Conservation (phyloP, 345 rosid species). For the Orychophragmus violaceus region DNA sequence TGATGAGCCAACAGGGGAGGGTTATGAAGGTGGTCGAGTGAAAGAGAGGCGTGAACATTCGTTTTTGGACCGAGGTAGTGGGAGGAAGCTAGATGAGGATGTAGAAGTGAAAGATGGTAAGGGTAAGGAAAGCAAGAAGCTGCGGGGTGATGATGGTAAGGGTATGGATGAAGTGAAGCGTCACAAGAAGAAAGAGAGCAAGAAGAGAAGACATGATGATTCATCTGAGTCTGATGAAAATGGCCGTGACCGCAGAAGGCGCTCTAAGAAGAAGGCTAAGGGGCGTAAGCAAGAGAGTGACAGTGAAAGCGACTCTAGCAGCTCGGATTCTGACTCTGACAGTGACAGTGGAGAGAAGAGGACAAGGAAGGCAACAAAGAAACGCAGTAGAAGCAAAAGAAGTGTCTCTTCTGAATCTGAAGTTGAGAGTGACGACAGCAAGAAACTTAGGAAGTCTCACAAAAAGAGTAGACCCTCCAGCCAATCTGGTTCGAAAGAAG, state of each 20-base stretch:
- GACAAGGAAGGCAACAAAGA: slow-evolving; percentile 32
- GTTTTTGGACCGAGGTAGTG: slow-evolving; percentile 57
- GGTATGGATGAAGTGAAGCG: slow-evolving; percentile 26
- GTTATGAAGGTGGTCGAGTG: slow-evolving; percentile 11
- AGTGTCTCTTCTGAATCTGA: slow-evolving; percentile 31
- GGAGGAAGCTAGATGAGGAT: slow-evolving; percentile 43
- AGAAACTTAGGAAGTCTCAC: slow-evolving; percentile 28
- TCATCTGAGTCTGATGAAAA: slow-evolving; percentile 45
- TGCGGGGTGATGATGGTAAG: slow-evolving; percentile 23
- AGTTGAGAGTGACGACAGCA: slow-evolving; percentile 32
- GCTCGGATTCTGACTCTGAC: slow-evolving; percentile 20
- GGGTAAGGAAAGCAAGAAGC: slow-evolving; percentile 35
- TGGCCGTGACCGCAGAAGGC: slow-evolving; percentile 32
- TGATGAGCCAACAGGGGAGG: slow-evolving; percentile 30
- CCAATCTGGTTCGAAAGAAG: slow-evolving; percentile 32
- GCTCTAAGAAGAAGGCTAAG: slow-evolving; percentile 35
- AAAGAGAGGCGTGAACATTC: slow-evolving; percentile 62
- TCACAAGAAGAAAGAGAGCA: slow-evolving; percentile 32
- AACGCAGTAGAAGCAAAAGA: slow-evolving; percentile 36
- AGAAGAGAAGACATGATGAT: slow-evolving; percentile 40
- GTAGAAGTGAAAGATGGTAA: slow-evolving; percentile 38
- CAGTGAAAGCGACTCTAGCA: slow-evolving; percentile 36
- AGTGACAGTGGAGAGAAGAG: slow-evolving; percentile 25
- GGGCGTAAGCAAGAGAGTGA: slow-evolving; percentile 31
- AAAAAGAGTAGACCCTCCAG: slow-evolving; percentile 29